Evolutionary conservation across 202 grass and related monocot species (phyloP).

Genomic region (Digitaria exilis): DNA sequence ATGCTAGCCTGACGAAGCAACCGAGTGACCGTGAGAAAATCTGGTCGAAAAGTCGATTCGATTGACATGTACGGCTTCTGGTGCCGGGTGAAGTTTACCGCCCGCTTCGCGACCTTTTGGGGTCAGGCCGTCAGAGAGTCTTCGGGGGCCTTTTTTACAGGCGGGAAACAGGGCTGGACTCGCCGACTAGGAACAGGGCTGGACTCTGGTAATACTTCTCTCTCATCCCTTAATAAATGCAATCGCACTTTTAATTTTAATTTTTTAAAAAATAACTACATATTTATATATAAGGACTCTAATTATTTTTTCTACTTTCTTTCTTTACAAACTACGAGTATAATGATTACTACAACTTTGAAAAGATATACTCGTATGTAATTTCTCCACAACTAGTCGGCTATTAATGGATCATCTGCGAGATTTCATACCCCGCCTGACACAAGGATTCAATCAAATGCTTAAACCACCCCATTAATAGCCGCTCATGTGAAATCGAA

Average conservation of each 20-base stretch:
- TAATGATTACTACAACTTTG: too few relatives aligned
- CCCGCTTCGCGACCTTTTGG: conserved; percentile 11
- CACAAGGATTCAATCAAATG: background rate
- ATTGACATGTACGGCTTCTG: background rate
- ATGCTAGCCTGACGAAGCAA: conserved; percentile 1
- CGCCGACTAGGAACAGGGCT: background rate
- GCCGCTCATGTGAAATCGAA: conserved; percentile 13
- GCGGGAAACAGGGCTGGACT: background rate
- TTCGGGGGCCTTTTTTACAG: background rate
- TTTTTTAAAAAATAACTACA: too few relatives aligned
- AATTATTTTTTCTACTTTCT: too few relatives aligned
- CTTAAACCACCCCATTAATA: conserved; percentile 17
- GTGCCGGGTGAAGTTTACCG: conserved; percentile 1
- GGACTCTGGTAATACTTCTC: too few relatives aligned
- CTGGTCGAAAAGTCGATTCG: background rate
- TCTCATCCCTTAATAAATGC: too few relatives aligned
- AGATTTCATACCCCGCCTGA: background rate
- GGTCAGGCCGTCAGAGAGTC: background rate
- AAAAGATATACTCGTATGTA: too few relatives aligned
- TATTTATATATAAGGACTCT: too few relatives aligned
- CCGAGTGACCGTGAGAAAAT: background rate
- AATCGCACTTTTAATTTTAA: too few relatives aligned
- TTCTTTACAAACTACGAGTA: too few relatives aligned
- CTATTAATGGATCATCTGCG: background rate
- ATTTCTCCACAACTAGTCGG: too few relatives aligned